Conservation (phyloP, 805 yeast genomes). For the Wickerhamiella slavikovae region DNA sequence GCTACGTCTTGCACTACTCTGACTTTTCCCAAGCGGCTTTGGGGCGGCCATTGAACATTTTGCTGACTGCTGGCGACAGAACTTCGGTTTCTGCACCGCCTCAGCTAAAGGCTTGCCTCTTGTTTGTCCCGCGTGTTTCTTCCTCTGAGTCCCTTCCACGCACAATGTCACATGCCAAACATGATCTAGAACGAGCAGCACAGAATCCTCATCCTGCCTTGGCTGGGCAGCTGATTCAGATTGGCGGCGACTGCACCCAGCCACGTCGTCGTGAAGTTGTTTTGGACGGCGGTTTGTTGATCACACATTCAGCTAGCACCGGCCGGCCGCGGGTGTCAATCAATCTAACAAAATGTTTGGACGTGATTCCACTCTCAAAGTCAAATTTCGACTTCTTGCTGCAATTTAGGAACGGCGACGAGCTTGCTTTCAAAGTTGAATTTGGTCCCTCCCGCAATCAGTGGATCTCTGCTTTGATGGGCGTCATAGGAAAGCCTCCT, state of each 20-base stretch:
- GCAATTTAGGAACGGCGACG: slow-evolving; percentile 47
- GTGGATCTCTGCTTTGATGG: slow-evolving; percentile 30
- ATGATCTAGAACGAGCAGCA: slow-evolving; percentile 13
- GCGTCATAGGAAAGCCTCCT: slow-evolving; percentile 2
- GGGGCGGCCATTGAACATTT: slow-evolving; percentile 26
- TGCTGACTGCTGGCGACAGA: too few relatives aligned
- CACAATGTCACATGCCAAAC: slow-evolving; percentile 28
- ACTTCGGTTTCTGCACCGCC: too few relatives aligned
- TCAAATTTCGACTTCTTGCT: slow-evolving; percentile 11
- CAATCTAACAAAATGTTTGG: slow-evolving; percentile 47
- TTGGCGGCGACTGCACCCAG: slow-evolving; percentile 71
- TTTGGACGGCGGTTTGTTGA: slow-evolving; percentile 46
- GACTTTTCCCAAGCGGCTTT: slow-evolving; percentile 27
- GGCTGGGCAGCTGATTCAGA: slow-evolving; percentile 66
- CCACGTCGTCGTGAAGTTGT: slow-evolving; percentile 61
- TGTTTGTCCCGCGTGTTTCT: slow-evolving; percentile 37
- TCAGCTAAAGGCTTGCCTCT: too few relatives aligned
- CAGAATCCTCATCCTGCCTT: slow-evolving; percentile 12
- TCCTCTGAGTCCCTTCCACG: slow-evolving; percentile 31
- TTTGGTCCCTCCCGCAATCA: slow-evolving; percentile 29
- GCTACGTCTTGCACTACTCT: slow-evolving; percentile 34
- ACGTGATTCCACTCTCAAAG: slow-evolving; percentile 24
- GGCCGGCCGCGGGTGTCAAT: slow-evolving; percentile 55
- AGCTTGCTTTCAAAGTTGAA: slow-evolving; percentile 55
- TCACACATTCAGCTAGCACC: slow-evolving; percentile 55